Evolutionary conservation across 202 grass and related monocot species (phyloP).

Genomic region (Brachypodium distachyon): DNA sequence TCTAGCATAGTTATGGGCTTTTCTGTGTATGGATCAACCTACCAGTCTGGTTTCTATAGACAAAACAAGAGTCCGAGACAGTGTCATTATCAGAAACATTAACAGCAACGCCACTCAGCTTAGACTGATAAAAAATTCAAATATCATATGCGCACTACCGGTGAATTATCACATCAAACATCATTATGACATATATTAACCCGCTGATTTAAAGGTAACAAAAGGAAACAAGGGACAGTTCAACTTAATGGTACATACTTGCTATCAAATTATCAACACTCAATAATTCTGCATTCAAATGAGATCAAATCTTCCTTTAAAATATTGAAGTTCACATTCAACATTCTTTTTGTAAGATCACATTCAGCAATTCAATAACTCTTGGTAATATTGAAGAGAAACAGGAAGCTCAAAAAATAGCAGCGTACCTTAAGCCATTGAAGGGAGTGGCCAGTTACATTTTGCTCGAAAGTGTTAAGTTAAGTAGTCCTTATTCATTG

Average conservation of each 20-base stretch:
- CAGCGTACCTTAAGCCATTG: constrained; percentile 29
- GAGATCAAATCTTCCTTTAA: neutral
- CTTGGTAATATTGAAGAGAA: neutral
- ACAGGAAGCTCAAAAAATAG: neutral
- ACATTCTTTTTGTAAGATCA: too few species aligned
- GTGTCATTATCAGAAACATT: neutral
- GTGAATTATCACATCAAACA: neutral
- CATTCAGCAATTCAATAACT: too few species aligned
- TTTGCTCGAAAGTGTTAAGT: neutral
- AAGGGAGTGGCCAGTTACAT: constrained; percentile 10
- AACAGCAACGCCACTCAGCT: neutral
- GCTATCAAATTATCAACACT: neutral
- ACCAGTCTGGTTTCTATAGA: neutral
- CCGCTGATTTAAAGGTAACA: neutral
- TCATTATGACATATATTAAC: neutral
- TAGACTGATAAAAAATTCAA: neutral
- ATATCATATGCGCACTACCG: neutral
- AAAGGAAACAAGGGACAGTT: neutral
- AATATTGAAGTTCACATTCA: neutral
- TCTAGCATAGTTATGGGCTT: neutral
- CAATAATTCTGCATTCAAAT: neutral
- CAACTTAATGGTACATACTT: neutral
- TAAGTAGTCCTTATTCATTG: neutral
- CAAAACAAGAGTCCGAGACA: neutral
- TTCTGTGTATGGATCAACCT: too few species aligned